These are phyloP conservation scores for Naganishia liquefaciens DNA, from an alignment of 1,284 basidiomycete genomes.

Conservation along the genomic window DNA sequence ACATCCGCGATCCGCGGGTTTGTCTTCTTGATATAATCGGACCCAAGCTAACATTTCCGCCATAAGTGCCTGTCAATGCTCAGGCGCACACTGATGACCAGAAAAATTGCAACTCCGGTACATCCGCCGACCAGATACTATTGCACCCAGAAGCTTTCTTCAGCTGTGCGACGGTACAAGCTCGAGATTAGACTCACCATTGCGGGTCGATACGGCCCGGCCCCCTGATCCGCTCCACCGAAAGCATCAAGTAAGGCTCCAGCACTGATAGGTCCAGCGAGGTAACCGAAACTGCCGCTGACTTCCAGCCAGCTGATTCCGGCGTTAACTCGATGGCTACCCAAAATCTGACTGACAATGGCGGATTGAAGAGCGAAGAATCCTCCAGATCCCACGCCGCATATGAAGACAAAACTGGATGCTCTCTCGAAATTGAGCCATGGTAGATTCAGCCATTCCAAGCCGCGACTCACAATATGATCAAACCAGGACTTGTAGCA, in stretches of 20 bases:
- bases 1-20: too few species aligned
- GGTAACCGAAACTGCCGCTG: slow-evolving; percentile 32
- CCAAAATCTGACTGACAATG: slow-evolving; percentile 35
- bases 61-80: slow-evolving; percentile 22
- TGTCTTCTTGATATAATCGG: too few species aligned
- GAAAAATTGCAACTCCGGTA: slow-evolving; percentile 11
- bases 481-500: slow-evolving; percentile 27
- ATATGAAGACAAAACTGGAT: slow-evolving; percentile 34
- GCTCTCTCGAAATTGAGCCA: neutral
- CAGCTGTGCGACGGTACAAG: neutral
- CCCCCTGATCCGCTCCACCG: slow-evolving; percentile 33
- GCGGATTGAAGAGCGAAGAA: slow-evolving; percentile 36
- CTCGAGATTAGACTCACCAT: slow-evolving; percentile 30
- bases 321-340: slow-evolving; percentile 31
- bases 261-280: slow-evolving; percentile 36
- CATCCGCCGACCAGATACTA: slow-evolving; percentile 23
- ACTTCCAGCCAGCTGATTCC: slow-evolving; percentile 37
- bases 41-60: slow-evolving; percentile 12
- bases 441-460: too few species aligned
- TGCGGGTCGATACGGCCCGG: slow-evolving; percentile 35
- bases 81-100: slow-evolving; percentile 20
- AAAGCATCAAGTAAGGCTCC: slow-evolving; percentile 37
- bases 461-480: slow-evolving; percentile 29
- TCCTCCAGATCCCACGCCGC: slow-evolving; percentile 37
- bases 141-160: neutral